Evolutionary conservation across 208 protist genomes (phyloP).

Genomic region (Jaenimonas drosophilae): DNA sequence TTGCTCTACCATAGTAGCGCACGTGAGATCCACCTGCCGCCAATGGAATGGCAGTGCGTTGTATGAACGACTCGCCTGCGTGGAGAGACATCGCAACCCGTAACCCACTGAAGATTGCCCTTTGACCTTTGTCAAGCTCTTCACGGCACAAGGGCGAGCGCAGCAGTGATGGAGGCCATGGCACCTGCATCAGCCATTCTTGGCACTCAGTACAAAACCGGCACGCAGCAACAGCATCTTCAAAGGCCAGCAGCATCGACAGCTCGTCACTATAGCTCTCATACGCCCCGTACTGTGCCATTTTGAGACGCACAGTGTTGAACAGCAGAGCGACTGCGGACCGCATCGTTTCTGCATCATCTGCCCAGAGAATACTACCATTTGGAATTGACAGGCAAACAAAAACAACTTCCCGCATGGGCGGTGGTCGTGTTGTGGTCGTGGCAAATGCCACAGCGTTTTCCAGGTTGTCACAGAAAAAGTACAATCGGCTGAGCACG

Average conservation of each 20-base stretch:
- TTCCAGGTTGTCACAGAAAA: constrained; percentile 79
- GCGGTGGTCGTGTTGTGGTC: constrained; percentile 18
- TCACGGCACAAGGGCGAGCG: constrained; percentile 16
- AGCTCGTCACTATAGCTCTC: constrained; percentile 80
- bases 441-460: constrained; percentile 35
- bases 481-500: constrained; percentile 47
- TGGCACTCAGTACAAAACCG: constrained; percentile 74
- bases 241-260: constrained; percentile 74
- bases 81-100: constrained; percentile 70
- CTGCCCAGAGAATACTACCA: constrained; percentile 47
- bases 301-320: constrained; percentile 63
- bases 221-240: constrained; percentile 56
- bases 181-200: constrained; percentile 60
- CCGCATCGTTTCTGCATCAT: constrained; percentile 42
- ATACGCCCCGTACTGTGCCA: constrained; percentile 69
- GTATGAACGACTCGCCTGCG: constrained; percentile 52
- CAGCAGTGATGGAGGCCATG: constrained; percentile 65
- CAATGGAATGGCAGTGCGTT: constrained; percentile 48
- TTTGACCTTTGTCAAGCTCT: constrained; percentile 10
- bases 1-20: constrained; percentile 78
- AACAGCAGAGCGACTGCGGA: constrained; percentile 52
- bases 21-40: constrained; percentile 29
- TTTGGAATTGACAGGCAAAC: constrained; percentile 49
- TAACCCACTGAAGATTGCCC: constrained; percentile 47
- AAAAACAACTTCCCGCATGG: constrained; percentile 58